Conservation (phyloP, 164 flowering plant genomes). For the Aristolochia californica region DNA sequence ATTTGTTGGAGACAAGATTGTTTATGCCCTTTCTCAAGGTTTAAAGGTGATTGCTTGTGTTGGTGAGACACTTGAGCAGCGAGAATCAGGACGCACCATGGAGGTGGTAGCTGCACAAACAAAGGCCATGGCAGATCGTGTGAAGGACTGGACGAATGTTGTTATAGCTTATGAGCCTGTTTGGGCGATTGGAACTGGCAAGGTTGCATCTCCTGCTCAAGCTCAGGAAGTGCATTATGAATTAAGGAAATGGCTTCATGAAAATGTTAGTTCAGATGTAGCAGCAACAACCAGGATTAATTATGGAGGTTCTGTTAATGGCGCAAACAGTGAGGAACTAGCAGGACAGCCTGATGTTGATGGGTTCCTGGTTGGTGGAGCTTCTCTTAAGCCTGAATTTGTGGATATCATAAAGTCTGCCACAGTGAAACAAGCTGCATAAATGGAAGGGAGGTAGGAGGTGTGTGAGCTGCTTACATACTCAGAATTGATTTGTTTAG, state of each 20-base stretch:
- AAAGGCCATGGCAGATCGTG: conserved; percentile 63
- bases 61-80: conserved; percentile 81
- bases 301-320: conserved; percentile 94
- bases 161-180: conserved; percentile 91
- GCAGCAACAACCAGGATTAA: conserved; percentile 72
- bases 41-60: conserved; percentile 79
- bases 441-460: not conserved
- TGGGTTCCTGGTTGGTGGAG: conserved; percentile 87
- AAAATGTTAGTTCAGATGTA: conserved; percentile 48
- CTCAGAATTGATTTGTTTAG: too few species aligned
- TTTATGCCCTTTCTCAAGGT: conserved; percentile 73
- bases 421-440: conserved; percentile 33
- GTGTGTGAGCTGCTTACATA: not conserved
- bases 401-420: conserved; percentile 74
- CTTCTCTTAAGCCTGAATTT: conserved; percentile 80
- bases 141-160: conserved; percentile 49
- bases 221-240: conserved; percentile 78
- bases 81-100: conserved; percentile 72
- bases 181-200: conserved; percentile 95
- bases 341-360: conserved; percentile 64
- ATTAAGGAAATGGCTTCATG: conserved; percentile 60
- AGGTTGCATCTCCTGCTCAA: conserved; percentile 84
- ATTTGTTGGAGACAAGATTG: conserved; percentile 80
- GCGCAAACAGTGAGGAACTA: conserved; percentile 65
- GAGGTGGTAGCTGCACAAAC: conserved; percentile 72